Conservation (phyloP, 805 yeast species). For the Ogataea angusta region DNA sequence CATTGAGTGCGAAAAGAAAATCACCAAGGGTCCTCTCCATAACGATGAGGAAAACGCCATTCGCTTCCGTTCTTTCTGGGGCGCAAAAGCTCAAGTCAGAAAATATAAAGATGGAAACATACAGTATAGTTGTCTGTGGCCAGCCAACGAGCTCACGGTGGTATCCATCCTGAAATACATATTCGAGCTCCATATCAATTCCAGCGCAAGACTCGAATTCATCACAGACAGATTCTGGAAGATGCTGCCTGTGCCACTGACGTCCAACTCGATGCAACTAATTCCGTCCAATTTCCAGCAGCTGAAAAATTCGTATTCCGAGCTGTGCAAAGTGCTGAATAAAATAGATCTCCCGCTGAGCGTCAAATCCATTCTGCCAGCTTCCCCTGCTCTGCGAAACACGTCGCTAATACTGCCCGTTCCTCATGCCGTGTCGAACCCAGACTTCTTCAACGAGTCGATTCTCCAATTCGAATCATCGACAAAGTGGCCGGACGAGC, state of each 20-base stretch:
- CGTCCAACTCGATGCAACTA: slow-evolving; percentile 49
- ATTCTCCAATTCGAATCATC: slow-evolving; percentile 87
- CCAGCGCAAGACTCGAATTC: slow-evolving; percentile 35
- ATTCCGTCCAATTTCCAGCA: slow-evolving; percentile 40
- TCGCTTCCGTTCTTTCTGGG: slow-evolving; percentile 86
- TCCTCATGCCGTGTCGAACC: slow-evolving; percentile 72
- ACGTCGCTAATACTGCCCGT: slow-evolving; percentile 77
- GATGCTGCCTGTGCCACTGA: slow-evolving; percentile 56
- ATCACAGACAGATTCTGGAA: slow-evolving; percentile 46
- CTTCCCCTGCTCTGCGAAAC: slow-evolving; percentile 70
- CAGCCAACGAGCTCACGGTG: slow-evolving; percentile 57
- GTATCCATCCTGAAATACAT: slow-evolving; percentile 62
- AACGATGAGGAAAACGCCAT: slow-evolving; percentile 55
- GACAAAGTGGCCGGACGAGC: slow-evolving; percentile 93
- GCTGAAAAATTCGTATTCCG: slow-evolving; percentile 49
- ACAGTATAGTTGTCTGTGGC: slow-evolving; percentile 89
- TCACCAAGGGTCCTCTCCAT: slow-evolving; percentile 81
- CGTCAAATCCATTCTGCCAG: slow-evolving; percentile 68
- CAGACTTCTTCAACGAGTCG: slow-evolving; percentile 77
- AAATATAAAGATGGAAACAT: slow-evolving; percentile 91
- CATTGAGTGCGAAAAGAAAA: slow-evolving; percentile 71
- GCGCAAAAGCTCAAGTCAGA: slow-evolving; percentile 76
- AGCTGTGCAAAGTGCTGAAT: slow-evolving; percentile 44
- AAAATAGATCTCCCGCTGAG: slow-evolving; percentile 63
- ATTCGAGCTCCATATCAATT: slow-evolving; percentile 57